Base-by-base conservation (phyloP, 2,329 filamentous ascomycete genomes). In the Trichoderma pleuroti region DNA sequence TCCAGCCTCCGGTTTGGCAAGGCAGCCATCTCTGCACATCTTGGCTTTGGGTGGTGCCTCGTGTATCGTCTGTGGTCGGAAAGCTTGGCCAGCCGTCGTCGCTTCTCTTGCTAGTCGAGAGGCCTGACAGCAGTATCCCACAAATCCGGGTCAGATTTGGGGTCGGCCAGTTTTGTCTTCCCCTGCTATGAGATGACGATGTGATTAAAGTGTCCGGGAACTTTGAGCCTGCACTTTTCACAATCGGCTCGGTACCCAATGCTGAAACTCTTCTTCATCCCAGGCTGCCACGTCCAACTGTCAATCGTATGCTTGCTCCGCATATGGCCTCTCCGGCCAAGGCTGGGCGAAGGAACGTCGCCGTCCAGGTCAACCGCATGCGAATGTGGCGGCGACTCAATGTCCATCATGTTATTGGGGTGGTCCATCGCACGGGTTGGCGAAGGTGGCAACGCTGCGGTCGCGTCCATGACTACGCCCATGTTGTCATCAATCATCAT, bases 161-260 rank as follows among this genome's bases (percentile, higher is more conserved):
- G 75, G 61, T 79, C 76, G 36, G 77, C 67, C 42, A 81, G 69
- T 70, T 72, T 74, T 30, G 72, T 76, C 65, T 72, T 68, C 26
- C 77, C 76, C 30, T 76, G 73, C 84, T 88, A 89, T 61, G 87
- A 88, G 76, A 90, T 86, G 73, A 93, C 89, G 72, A 94, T 93
- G 80, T 94, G 92, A 76, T 92, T 93, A 77, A 93, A 94, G 78
- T 94, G 92, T 1, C 92, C 92, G 0, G 92, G 92, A 9, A 93
- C 90, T 77, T 90, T 92, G 77, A 87, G 85, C 57, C 86, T 86
- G 80, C 92, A 94, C 80, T 93, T 93, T 72, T 93, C 91, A 78
- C 92, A 94, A 79, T 93, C 92, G 14, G 90, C 86, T 73, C 92
- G 85, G 81, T 91, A 94, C 64, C 92, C 92, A 88, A 94, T 93